A percentile compares a stretch with the other conserved stretches of the same genome.
phyloP scores from a whole-genome alignment of 1,284 basidiomycete species.

The Flammula alnicola region DNA sequence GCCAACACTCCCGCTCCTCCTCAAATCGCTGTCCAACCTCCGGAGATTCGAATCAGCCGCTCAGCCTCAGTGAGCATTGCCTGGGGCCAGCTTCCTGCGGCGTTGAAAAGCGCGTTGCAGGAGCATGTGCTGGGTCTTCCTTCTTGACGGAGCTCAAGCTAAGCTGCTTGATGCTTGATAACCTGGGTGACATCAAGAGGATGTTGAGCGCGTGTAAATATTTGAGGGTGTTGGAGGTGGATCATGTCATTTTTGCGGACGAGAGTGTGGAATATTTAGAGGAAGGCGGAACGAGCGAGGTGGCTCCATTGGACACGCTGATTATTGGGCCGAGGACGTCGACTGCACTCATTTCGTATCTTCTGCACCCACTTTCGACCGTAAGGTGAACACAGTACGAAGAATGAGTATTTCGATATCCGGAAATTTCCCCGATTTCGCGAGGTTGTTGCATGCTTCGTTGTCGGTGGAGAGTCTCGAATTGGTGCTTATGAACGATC shows the following conservation, averaged over 20 bases:
- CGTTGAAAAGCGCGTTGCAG: conserved; percentile 21
- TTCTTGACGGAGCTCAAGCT: conserved; percentile 26
- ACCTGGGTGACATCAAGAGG: conserved; percentile 16
- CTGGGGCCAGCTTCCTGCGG: conserved; percentile 23
- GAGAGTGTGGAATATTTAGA: conserved; percentile 11
- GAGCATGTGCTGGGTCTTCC: conserved; percentile 20
- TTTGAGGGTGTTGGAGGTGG: conserved; percentile 24
- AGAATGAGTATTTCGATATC: conserved; percentile 30
- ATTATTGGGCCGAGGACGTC: conserved; percentile 30
- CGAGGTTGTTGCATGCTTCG: conserved; percentile 27
- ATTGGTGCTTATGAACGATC: conserved; percentile 30
- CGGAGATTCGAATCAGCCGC: conserved; percentile 26
- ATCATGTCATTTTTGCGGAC: conserved; percentile 26
- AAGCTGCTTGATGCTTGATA: conserved; percentile 23
- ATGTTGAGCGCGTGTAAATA: conserved; percentile 21
- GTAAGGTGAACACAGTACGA: conserved; percentile 23
- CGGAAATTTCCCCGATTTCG: conserved; percentile 28
- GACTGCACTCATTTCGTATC: conserved; percentile 22
- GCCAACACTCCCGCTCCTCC: conserved; percentile 21
- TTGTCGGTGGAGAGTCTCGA: conserved; percentile 24
- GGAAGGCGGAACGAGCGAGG: background rate
- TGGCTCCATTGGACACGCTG: conserved; percentile 25
- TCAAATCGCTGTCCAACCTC: conserved; percentile 24
- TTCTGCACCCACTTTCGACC: conserved; percentile 25
- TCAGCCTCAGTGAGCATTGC: conserved; percentile 26